Conservation (phyloP, 2,329 filamentous ascomycete species). For the Pleurostoma richardsiae region DNA sequence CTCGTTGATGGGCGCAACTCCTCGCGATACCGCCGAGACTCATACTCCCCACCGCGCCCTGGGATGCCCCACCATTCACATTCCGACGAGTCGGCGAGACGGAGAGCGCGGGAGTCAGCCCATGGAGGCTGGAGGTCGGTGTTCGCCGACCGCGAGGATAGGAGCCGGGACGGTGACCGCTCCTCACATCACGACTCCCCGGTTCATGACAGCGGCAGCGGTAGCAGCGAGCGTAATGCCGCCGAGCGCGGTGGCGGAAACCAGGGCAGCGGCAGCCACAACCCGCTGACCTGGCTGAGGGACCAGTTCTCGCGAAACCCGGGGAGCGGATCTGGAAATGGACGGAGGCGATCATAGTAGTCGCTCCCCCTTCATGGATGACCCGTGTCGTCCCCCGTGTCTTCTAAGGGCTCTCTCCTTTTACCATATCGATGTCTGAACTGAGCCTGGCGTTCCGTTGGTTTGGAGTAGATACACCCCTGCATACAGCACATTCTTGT, state of each 20-base stretch:
- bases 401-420: no score
- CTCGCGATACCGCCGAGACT: constrained; percentile 6
- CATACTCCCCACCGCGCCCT: constrained; percentile 8
- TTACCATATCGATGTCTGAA: no score
- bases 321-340: neutral
- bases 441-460: no score
- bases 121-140: neutral
- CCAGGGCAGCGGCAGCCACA: constrained; percentile 3
- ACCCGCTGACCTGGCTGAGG: constrained; percentile 15
- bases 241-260: neutral
- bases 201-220: constrained; percentile 1
- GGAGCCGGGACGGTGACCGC: neutral
- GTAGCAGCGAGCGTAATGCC: neutral
- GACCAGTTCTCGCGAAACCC: constrained; percentile 11
- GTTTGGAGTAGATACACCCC: no score
- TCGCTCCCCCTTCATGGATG: no score
- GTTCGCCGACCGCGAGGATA: neutral
- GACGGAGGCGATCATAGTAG: neutral
- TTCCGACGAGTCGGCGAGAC: neutral
- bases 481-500: no score
- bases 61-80: neutral
- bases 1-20: neutral
- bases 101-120: neutral
- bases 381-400: no score
- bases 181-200: neutral